phyloP scores from a whole-genome alignment of 352 stramenopile genomes.

The Blastocystis hominis region DNA sequence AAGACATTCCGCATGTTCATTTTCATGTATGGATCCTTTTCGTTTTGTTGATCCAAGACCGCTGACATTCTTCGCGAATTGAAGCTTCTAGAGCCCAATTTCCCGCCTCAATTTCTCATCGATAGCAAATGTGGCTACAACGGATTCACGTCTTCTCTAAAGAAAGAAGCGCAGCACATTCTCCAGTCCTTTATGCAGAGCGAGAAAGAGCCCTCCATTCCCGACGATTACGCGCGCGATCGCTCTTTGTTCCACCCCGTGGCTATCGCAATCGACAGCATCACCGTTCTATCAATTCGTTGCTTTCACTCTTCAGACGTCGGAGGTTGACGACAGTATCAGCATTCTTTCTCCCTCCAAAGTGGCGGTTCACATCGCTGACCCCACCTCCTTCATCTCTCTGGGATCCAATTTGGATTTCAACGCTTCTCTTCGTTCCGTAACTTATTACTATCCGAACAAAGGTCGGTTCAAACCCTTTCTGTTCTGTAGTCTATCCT shows the following conservation, averaged over 20 bases:
- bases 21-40: not conserved
- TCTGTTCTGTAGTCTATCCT: not conserved
- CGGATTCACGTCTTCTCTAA: not conserved
- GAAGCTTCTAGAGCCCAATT: not conserved
- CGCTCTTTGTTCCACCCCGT: not conserved
- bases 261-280: slow-evolving; percentile 36
- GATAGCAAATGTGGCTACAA: slow-evolving; percentile 47
- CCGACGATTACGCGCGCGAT: not conserved
- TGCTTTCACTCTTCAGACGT: not conserved
- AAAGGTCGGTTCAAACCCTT: not conserved
- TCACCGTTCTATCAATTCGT: not conserved
- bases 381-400: slow-evolving; percentile 43
- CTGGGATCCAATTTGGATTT: slow-evolving; percentile 6
- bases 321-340: slow-evolving; percentile 52
- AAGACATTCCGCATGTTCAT: not conserved
- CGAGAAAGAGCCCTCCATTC: not conserved
- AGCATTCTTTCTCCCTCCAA: not conserved
- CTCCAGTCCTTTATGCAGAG: not conserved
- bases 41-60: not conserved
- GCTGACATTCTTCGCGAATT: slow-evolving; percentile 8
- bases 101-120: slow-evolving; percentile 31
- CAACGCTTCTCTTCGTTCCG: slow-evolving; percentile 39
- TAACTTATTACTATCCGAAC: slow-evolving; percentile 54
- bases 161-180: not conserved
- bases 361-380: slow-evolving; percentile 35